Conservation (phyloP, 768 basidiomycete species). For the Suillus clintonianus region DNA sequence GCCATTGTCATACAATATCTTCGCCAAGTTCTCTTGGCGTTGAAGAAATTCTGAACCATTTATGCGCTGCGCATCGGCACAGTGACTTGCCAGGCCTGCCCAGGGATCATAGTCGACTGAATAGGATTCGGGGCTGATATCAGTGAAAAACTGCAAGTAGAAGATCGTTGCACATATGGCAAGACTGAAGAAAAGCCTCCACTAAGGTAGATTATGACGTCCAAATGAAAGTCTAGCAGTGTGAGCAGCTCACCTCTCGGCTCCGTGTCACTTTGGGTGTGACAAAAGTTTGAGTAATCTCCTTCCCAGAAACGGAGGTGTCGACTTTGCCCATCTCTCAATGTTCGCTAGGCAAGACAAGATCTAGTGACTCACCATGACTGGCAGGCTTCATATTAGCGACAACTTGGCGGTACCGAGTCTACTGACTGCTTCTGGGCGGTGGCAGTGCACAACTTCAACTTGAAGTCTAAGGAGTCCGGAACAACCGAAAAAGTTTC, state of each 20-base stretch:
- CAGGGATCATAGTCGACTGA: slow-evolving; percentile 12
- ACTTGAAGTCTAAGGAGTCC: no score
- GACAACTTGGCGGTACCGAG: no score
- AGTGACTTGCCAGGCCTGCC: slow-evolving; percentile 41
- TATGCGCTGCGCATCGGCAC: slow-evolving; percentile 52
- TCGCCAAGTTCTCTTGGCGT: slow-evolving; percentile 58
- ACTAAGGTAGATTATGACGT: background rate
- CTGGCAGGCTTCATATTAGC: background rate
- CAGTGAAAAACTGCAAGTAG: background rate
- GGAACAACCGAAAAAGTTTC: background rate
- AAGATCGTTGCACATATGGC: slow-evolving; percentile 8
- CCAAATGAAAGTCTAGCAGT: background rate
- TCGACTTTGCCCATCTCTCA: background rate
- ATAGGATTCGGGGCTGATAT: background rate
- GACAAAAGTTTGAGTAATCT: background rate
- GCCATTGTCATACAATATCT: slow-evolving; percentile 46
- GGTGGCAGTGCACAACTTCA: background rate
- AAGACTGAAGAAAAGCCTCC: slow-evolving; percentile 7
- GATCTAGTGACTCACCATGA: background rate
- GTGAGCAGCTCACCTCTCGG: background rate
- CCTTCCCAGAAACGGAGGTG: background rate
- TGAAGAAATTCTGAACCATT: slow-evolving; percentile 42
- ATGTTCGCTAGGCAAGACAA: background rate
- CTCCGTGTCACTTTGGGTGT: background rate
- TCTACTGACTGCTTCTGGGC: no score